A percentile compares a stretch with the other conserved stretches of the same genome.
Conservation (phyloP, 1,284 basidiomycete genomes). For the Apiotrichum porosum region DNA sequence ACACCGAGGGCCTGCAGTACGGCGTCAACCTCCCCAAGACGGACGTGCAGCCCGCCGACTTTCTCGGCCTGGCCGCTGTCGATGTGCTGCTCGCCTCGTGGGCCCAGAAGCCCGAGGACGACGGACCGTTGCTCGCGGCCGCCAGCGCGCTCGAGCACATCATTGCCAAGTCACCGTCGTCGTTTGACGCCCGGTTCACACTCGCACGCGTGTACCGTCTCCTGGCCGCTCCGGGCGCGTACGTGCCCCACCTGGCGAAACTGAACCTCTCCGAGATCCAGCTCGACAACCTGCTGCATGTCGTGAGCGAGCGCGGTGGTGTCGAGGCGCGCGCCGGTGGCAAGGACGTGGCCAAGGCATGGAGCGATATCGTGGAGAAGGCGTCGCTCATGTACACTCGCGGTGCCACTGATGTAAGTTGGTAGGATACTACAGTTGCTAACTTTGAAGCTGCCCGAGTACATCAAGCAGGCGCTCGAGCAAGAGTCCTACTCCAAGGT, state of each 20-base stretch:
- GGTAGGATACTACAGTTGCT: not conserved
- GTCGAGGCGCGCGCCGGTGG: conserved; percentile 20
- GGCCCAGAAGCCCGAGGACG: conserved; percentile 5
- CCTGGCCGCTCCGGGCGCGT: conserved; percentile 24
- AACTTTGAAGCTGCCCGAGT: conserved; percentile 29
- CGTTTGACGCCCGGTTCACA: conserved; percentile 25
- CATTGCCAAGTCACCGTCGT: conserved; percentile 21
- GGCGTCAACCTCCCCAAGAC: conserved; percentile 33
- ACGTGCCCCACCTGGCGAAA: conserved; percentile 15
- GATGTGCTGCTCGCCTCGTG: conserved; percentile 24
- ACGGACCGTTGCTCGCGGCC: conserved; percentile 21
- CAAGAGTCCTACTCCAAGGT: conserved; percentile 35
- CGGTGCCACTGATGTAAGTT: conserved; percentile 26
- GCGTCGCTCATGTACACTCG: conserved; percentile 31
- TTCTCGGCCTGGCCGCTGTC: conserved; percentile 28
- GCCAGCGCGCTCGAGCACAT: conserved; percentile 22
- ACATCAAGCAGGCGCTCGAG: conserved; percentile 34
- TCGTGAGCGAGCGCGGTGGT: conserved; percentile 28
- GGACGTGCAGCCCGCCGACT: conserved; percentile 38
- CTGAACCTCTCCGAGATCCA: conserved; percentile 35
- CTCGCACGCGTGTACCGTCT: conserved; percentile 33
- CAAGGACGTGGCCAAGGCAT: conserved; percentile 7
- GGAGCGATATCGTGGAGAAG: conserved; percentile 17
- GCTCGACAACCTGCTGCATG: conserved; percentile 35
- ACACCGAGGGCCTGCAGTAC: conserved; percentile 28